A percentile compares a stretch with the other conserved stretches of the same genome.
phyloP scores from a whole-genome alignment of 2,329 filamentous ascomycete genomes.

The Botrytis galanthina region DNA sequence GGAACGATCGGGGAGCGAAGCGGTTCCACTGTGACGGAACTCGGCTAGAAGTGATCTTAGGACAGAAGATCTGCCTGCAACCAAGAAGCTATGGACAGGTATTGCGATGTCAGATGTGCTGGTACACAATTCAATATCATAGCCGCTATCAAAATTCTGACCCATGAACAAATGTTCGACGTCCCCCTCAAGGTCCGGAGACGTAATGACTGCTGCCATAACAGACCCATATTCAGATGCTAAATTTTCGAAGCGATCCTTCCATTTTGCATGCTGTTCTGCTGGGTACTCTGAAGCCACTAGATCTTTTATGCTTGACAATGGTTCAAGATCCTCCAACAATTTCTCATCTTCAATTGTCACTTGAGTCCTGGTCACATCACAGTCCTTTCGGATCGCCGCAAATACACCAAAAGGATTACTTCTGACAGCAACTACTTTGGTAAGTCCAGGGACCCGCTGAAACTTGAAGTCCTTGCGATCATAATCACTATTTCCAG shows the following conservation, averaged over 20 bases:
- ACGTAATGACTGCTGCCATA: conserved; percentile 55
- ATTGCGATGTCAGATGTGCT: conserved; percentile 70
- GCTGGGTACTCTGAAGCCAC: conserved; percentile 43
- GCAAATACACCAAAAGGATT: conserved; percentile 90
- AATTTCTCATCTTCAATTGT: conserved; percentile 64
- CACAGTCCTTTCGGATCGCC: conserved; percentile 78
- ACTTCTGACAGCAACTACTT: conserved; percentile 78
- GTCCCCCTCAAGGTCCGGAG: conserved; percentile 65
- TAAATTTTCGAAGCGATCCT: conserved; percentile 46
- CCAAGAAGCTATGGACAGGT: conserved; percentile 78
- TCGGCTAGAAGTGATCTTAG: conserved; percentile 61
- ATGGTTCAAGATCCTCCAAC: conserved; percentile 68
- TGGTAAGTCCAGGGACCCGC: conserved; percentile 81
- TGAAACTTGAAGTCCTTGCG: conserved; percentile 95
- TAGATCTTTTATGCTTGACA: conserved; percentile 68
- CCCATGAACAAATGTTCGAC: conserved; percentile 50
- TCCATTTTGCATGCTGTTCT: conserved; percentile 42
- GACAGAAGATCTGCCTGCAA: conserved; percentile 69
- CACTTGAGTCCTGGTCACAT: conserved; percentile 73
- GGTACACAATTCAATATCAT: conserved; percentile 45
- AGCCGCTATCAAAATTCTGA: conserved; percentile 42
- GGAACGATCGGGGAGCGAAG: conserved; percentile 44
- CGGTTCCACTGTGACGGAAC: conserved; percentile 53
- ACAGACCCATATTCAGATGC: conserved; percentile 54
- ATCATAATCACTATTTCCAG: conserved; percentile 54